These are phyloP conservation scores for Cavenderia fasciculata DNA, from an alignment of 78 protist genomes.

Conservation along the genomic window DNA sequence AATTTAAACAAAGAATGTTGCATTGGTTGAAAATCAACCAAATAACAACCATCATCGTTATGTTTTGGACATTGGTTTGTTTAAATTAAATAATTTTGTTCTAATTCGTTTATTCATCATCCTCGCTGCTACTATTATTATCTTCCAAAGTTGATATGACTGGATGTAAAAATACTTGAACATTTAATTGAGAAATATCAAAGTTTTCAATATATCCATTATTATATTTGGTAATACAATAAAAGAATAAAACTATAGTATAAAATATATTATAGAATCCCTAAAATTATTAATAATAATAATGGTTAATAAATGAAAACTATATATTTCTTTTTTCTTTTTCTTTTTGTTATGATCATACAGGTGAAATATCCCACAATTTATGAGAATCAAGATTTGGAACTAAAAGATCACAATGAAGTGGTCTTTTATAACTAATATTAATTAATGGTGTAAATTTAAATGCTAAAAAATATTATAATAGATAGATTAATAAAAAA, in stretches of 20 bases:
- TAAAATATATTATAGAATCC: constrained; percentile 55
- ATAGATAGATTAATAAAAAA: background rate
- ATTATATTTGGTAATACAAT: constrained; percentile 16
- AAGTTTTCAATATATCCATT: constrained; percentile 69
- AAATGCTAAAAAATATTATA: background rate
- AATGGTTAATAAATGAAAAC: background rate
- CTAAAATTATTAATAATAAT: background rate
- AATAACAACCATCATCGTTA: constrained; percentile 73
- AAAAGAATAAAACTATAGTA: constrained; percentile 58
- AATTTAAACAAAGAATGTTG: background rate
- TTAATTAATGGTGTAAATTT: constrained; percentile 18
- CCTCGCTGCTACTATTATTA: too few species aligned
- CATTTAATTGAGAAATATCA: too few species aligned
- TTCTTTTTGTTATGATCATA: background rate
- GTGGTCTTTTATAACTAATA: constrained; percentile 36
- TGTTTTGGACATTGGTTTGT: constrained; percentile 70
- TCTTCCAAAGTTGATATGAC: too few species aligned
- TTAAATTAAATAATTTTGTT: too few species aligned
- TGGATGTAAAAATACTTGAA: too few species aligned
- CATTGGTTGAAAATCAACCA: constrained; percentile 21
- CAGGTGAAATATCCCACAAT: constrained; percentile 58
- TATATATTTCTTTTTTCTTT: background rate
- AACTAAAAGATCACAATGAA: constrained; percentile 42
- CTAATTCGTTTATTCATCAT: too few species aligned
- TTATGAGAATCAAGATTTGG: background rate